Evolutionary conservation across 805 yeast genomes (phyloP), one percentile per base, ranked within the genome.

Genomic region (Metschnikowia koreensis): DNA sequence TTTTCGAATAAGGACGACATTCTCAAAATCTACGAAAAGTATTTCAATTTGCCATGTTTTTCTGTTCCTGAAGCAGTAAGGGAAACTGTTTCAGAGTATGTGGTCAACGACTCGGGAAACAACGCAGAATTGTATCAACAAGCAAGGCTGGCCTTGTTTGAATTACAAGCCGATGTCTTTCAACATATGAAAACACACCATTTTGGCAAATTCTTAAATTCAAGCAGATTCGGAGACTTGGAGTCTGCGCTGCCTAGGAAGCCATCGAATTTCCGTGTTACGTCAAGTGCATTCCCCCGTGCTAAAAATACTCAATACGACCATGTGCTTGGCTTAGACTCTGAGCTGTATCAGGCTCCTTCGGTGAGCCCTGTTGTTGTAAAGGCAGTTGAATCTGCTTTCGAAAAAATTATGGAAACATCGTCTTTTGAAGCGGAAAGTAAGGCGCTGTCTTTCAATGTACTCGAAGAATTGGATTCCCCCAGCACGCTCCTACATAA

Each of bases 331-430:
- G 27, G 10, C 15, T 27, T 15, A 13, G 47, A 44, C 8, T 9
- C 36, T 37, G 47, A 36, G 11, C 41, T 26, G 33, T 31, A n/a
- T 31, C 15, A 22, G 36, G 5, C 46, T 6, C 31, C 51, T 4
- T 13, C 38, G n/a, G 73, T 77, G 3, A 74, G 79, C 46, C 74
- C 76, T 3, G 71, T 66, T 15, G 84, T 80, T 0, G 66, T 83
- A 6, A 71, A 74, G 47, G 89, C 89, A 0, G 87, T 86, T 16
- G 88, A 84, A 60, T 83, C 81, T 62, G 90, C 88, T 2, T 76
- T 86, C 50, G 79, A 77, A 28, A 81, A 83, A 55, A 84, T 86
- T 34, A 80, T 81, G 77, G 68, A 62, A 28, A 57, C 54, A 11
- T 58, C 63, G 1, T 53, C 54, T 8, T 52, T 41, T 27, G 47